Evolutionary conservation across 768 basidiomycete species (phyloP), one percentile per base, ranked within the genome.

Genomic region (Lentinula edodes): DNA sequence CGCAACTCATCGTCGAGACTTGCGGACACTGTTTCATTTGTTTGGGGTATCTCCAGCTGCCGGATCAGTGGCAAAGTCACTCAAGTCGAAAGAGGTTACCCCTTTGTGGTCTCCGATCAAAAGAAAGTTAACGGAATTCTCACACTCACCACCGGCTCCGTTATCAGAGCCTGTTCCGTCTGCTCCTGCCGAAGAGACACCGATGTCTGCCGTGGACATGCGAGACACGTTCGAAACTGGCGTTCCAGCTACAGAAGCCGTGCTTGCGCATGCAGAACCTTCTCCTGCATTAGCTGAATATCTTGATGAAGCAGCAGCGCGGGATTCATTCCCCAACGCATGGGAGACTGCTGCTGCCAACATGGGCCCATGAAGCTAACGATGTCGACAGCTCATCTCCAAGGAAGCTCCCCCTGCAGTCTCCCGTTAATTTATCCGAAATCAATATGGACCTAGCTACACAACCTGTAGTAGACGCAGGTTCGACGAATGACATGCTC

Each of bases 41-140:
- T 83, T 5, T 84, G 84, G 82, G 85, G 83, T 63, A 69, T 65
- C 28, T 57, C 62, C 64, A 68, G 72, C 45, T 68, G 74, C 55
- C 57, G 64, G 62, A 68, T 35, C 74, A 28, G 62, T 62, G 53
- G 67, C 69, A 32, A 34, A 66, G 20, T 55, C 67, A 9, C 60
- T 62, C 9, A 71, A 57, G 39, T 73, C 62, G 18, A 62, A 56
- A 41, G 63, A 59, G 4, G 51, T 39, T 28, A 63, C 59, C 15
- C 62, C 66, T 53, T 60, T 63, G 34, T 55, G 64, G 5, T 62
- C 65, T 34, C 65, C 50, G 7, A 41, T 46, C 1, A 58, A 16
- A 35, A 58, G 45, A 28, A 45, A 58, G 15, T n/a, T 58, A 45
- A 48, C 20, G 23, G 57, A 58, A 34, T 36, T 58, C 28, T 36